phyloP scores from a whole-genome alignment of 2,329 filamentous ascomycete species.

The Cercospora brassicicola region DNA sequence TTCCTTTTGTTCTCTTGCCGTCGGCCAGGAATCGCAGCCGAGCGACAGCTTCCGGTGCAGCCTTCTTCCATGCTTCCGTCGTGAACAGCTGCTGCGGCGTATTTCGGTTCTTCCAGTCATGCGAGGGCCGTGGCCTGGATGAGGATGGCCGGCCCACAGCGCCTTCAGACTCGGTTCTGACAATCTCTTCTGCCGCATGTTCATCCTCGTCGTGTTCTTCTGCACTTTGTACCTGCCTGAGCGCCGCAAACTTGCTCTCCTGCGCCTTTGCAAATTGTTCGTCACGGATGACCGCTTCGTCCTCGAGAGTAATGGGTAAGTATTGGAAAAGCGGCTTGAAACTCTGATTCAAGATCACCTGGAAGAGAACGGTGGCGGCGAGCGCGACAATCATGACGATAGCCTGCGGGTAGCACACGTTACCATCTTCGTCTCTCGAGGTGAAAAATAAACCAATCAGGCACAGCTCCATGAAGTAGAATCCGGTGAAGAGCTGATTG shows the following conservation, averaged over 20 bases:
- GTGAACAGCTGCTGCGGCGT: slow-evolving; percentile 18
- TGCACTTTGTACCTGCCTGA: slow-evolving; percentile 23
- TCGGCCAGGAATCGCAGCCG: slow-evolving; percentile 29
- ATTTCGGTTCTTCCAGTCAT: slow-evolving; percentile 20
- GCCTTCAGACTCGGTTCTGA: slow-evolving; percentile 10
- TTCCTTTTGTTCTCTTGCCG: slow-evolving; percentile 18
- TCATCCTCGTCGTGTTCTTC: slow-evolving; percentile 35
- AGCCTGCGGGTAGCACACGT: slow-evolving; percentile 71
- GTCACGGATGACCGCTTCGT: slow-evolving; percentile 88
- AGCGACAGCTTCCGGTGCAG: slow-evolving; percentile 27
- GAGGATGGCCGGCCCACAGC: background rate
- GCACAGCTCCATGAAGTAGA: slow-evolving; percentile 93
- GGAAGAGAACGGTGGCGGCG: slow-evolving; percentile 71
- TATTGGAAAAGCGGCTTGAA: slow-evolving; percentile 86
- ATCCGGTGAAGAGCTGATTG: slow-evolving; percentile 90
- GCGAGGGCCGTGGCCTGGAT: slow-evolving; percentile 1
- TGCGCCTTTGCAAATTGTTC: slow-evolving; percentile 78
- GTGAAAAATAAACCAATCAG: slow-evolving; percentile 89
- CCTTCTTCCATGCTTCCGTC: slow-evolving; percentile 24
- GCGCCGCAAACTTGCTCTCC: slow-evolving; percentile 35
- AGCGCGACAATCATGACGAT: slow-evolving; percentile 79
- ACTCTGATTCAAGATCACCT: slow-evolving; percentile 75
- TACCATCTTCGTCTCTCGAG: slow-evolving; percentile 55
- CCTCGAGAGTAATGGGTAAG: slow-evolving; percentile 90
- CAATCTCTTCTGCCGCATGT: slow-evolving; percentile 29